phyloP scores from a whole-genome alignment of 768 basidiomycete species.

The Termitomyces sp. region DNA sequence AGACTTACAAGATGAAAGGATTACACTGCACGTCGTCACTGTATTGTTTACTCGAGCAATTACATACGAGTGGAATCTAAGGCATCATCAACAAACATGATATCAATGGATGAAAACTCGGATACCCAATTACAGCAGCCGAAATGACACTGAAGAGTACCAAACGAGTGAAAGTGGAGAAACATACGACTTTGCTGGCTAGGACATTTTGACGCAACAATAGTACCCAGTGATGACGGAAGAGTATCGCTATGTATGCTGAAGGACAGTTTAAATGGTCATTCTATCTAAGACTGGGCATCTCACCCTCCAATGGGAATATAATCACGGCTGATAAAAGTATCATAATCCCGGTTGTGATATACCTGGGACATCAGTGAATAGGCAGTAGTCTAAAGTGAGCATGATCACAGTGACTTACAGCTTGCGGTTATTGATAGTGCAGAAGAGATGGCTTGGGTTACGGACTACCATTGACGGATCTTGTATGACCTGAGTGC shows the following conservation, averaged over 20 bases:
- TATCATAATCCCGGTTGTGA: neutral
- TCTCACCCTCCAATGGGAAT: neutral
- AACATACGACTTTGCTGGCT: neutral
- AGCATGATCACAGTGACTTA: neutral
- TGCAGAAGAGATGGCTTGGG: neutral
- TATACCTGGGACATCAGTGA: neutral
- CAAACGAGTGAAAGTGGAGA: constrained; percentile 3
- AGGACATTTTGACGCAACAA: neutral
- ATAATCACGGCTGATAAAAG: neutral
- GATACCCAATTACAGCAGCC: neutral
- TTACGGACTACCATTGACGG: neutral
- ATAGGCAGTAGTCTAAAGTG: neutral
- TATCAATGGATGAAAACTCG: neutral
- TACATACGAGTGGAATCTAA: constrained; percentile 1
- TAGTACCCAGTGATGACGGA: neutral
- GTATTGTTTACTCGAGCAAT: constrained; percentile 4
- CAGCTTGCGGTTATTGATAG: neutral
- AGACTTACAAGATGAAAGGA: constrained; percentile 2
- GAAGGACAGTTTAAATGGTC: neutral
- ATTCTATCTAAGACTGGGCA: too few species aligned
- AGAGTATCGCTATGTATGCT: constrained; percentile 1
- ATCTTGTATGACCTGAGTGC: constrained; percentile 1
- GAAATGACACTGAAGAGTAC: constrained; percentile 4
- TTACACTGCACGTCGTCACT: constrained; percentile 5
- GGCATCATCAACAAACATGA: neutral